phyloP scores from a whole-genome alignment of 176 grass and related monocot species.

The Themeda triandra region DNA sequence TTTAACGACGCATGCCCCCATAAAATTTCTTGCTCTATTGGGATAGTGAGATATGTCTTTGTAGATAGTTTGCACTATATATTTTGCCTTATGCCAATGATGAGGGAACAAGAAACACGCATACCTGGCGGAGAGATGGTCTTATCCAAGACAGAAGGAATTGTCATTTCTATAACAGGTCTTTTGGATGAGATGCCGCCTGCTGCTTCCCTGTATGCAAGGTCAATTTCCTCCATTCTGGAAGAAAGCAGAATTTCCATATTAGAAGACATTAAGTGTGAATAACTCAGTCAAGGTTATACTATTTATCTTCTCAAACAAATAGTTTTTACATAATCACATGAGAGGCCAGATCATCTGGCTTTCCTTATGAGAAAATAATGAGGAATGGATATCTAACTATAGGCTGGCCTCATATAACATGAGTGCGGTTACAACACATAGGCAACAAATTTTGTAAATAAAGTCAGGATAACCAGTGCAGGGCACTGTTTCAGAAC shows the following conservation, averaged over 20 bases:
- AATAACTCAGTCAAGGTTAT: not conserved
- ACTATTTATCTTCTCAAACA: not conserved
- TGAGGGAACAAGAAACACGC: not conserved
- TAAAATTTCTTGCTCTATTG: not conserved
- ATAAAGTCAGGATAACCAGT: not conserved
- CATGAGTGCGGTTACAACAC: not conserved
- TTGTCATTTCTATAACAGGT: constrained; percentile 97
- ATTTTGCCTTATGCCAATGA: not conserved
- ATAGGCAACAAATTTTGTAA: not conserved
- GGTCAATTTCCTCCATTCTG: constrained; percentile 92
- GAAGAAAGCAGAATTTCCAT: constrained; percentile 23
- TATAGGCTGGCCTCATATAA: not conserved
- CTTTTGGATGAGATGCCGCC: constrained; percentile 76
- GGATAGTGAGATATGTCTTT: constrained; percentile 13
- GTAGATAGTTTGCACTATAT: not conserved
- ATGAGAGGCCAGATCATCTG: not conserved
- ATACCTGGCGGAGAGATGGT: constrained; percentile 93
- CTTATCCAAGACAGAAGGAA: constrained; percentile 94
- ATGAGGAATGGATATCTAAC: not conserved
- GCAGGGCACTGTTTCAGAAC: not conserved
- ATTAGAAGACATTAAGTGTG: not conserved
- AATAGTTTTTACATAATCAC: not conserved
- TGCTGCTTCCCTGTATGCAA: constrained; percentile 78
- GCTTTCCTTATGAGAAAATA: not conserved
- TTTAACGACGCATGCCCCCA: not conserved